Evolutionary conservation across 2,329 filamentous ascomycete species (phyloP).

Genomic region (Calonectria naviculata): DNA sequence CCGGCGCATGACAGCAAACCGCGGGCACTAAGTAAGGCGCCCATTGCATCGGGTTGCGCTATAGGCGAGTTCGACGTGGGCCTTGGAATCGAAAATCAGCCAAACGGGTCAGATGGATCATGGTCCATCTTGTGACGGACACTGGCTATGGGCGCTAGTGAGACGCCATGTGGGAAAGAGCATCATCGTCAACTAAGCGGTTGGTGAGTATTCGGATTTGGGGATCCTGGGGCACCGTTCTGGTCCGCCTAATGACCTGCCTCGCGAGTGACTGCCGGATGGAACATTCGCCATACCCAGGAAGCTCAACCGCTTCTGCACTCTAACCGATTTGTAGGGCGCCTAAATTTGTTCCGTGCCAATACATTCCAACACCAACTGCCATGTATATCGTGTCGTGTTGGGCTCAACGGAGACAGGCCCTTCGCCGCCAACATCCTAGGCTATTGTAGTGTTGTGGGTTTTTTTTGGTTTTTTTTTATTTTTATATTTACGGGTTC

Average conservation of each 20-base stretch:
- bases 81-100: neutral
- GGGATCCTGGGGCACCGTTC: neutral
- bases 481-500: neutral
- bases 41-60: slow-evolving; percentile 35
- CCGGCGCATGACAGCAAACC: slow-evolving; percentile 23
- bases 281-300: neutral
- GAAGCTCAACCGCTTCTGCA: slow-evolving; percentile 4
- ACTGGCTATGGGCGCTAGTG: neutral
- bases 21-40: slow-evolving; percentile 40
- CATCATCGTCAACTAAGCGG: neutral
- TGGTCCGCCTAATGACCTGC: neutral
- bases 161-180: neutral
- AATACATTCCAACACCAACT: slow-evolving; percentile 5
- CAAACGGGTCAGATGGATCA: slow-evolving; percentile 5
- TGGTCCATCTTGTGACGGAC: slow-evolving; percentile 1
- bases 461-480: neutral
- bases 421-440: no score
- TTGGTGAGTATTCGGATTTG: neutral
- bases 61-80: slow-evolving; percentile 8
- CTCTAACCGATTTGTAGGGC: neutral
- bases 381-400: neutral
- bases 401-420: neutral
- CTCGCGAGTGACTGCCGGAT: neutral
- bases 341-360: neutral
- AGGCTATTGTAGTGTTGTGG: no score